Percentiles rank a stretch among this genome's conserved stretches.
These are phyloP conservation scores for Glutinoglossum americanum DNA, from an alignment of 495 filamentous ascomycete species.

Conservation along the genomic window DNA sequence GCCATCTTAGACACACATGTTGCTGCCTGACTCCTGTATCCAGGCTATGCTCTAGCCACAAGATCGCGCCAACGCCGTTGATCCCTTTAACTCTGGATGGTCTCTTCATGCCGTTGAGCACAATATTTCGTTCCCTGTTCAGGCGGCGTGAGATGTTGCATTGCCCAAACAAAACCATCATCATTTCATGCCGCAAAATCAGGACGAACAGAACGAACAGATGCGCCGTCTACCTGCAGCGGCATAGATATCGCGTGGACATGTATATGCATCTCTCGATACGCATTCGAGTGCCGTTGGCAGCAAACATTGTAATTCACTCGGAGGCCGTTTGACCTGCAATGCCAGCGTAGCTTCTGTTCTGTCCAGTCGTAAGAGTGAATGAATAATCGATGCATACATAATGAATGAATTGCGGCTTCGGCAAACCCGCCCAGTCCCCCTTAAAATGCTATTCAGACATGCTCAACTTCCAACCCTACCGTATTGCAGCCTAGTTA, in stretches of 20 bases:
- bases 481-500: not conserved
- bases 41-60: not conserved
- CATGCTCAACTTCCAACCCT: not conserved
- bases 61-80: not conserved
- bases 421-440: not conserved
- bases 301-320: not conserved
- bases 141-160: not conserved
- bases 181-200: not conserved
- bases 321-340: not conserved
- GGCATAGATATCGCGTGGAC: not conserved
- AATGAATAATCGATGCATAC: not conserved
- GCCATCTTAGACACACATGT: not conserved
- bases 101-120: too few species aligned
- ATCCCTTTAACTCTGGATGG: too few species aligned
- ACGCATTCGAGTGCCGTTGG: not conserved
- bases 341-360: not conserved
- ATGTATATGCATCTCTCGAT: not conserved
- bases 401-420: not conserved
- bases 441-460: not conserved
- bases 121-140: not conserved
- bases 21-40: not conserved
- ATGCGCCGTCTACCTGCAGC: not conserved
- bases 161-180: not conserved
- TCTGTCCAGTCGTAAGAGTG: not conserved
- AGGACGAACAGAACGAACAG: not conserved